These are phyloP conservation scores for Talaromyces atroroseus DNA, from an alignment of 2,329 filamentous ascomycete genomes.

Conservation along the genomic window DNA sequence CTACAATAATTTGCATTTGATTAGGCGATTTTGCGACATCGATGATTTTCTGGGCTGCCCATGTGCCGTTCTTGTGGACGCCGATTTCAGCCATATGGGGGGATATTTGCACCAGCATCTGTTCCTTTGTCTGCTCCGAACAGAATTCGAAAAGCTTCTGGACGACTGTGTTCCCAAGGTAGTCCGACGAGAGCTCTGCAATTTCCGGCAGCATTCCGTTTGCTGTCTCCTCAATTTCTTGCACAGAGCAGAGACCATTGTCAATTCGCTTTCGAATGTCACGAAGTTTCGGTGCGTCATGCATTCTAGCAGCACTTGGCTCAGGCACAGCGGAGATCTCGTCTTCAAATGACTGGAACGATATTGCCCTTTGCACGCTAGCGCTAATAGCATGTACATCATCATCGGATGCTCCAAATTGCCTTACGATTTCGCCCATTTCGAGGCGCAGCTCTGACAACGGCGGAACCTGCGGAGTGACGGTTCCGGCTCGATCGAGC, in stretches of 20 bases:
- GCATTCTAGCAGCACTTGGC: slow-evolving; percentile 78
- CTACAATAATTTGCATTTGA: slow-evolving; percentile 80
- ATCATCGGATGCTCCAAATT: slow-evolving; percentile 79
- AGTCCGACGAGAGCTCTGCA: slow-evolving; percentile 89
- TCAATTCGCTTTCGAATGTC: slow-evolving; percentile 98
- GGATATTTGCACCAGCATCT: slow-evolving; percentile 81
- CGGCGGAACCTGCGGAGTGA: slow-evolving; percentile 57
- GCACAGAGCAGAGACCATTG: slow-evolving; percentile 77
- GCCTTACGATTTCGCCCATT: slow-evolving; percentile 76
- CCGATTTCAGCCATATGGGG: slow-evolving; percentile 95
- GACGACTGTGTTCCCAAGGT: slow-evolving; percentile 97
- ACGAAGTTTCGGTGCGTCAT: slow-evolving; percentile 88
- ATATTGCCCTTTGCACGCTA: slow-evolving; percentile 70
- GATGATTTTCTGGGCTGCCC: slow-evolving; percentile 99
- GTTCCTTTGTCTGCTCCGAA: slow-evolving; percentile 81
- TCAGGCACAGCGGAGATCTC: slow-evolving; percentile 90
- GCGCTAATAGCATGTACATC: slow-evolving; percentile 67
- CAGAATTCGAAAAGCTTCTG: slow-evolving; percentile 98
- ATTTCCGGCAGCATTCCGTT: slow-evolving; percentile 95
- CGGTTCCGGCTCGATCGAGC: slow-evolving; percentile 28
- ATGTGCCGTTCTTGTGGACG: slow-evolving; percentile 98
- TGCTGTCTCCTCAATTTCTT: slow-evolving; percentile 89
- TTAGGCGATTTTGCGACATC: slow-evolving; percentile 81
- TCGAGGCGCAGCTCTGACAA: slow-evolving; percentile 74
- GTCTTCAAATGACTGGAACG: slow-evolving; percentile 64